Conservation (phyloP, 179 eudicot genomes). For the Drosera spatulata region DNA sequence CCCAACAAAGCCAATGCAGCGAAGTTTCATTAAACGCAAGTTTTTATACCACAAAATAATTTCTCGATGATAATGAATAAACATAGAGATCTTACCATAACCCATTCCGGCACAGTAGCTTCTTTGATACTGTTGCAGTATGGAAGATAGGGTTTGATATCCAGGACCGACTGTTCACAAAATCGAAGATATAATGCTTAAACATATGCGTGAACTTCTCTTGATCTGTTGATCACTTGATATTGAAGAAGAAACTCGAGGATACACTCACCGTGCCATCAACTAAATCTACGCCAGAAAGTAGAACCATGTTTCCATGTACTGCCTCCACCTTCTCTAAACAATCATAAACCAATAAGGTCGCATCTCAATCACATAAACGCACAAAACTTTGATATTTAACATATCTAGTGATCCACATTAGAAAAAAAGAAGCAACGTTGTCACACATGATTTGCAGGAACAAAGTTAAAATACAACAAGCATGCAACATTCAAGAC, state of each 20-base stretch:
- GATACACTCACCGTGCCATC: slow-evolving; percentile 77
- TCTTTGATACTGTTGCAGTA: slow-evolving; percentile 72
- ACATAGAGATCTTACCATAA: slow-evolving; percentile 37
- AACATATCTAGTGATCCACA: too few relatives aligned
- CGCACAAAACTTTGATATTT: too few relatives aligned
- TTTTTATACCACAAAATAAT: too few relatives aligned
- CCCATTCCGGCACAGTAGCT: slow-evolving; percentile 83
- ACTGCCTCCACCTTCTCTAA: slow-evolving; percentile 69
- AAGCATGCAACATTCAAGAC: not conserved
- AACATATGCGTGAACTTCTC: not conserved
- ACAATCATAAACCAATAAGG: not conserved
- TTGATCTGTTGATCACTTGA: not conserved
- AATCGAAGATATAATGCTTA: not conserved
- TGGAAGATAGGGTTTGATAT: slow-evolving; percentile 92
- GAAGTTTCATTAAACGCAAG: too few relatives aligned
- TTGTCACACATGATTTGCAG: too few relatives aligned
- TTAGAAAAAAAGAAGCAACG: too few relatives aligned
- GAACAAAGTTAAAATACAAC: too few relatives aligned
- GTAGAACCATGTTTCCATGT: slow-evolving; percentile 47
- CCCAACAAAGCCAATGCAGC: too few relatives aligned
- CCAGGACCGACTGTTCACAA: slow-evolving; percentile 72
- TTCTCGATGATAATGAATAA: not conserved
- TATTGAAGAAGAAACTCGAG: not conserved
- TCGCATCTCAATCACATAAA: too few relatives aligned
- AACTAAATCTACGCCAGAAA: slow-evolving; percentile 94